Conservation (phyloP, 140 eudicot species). For the Ambrosia hybrid region DNA sequence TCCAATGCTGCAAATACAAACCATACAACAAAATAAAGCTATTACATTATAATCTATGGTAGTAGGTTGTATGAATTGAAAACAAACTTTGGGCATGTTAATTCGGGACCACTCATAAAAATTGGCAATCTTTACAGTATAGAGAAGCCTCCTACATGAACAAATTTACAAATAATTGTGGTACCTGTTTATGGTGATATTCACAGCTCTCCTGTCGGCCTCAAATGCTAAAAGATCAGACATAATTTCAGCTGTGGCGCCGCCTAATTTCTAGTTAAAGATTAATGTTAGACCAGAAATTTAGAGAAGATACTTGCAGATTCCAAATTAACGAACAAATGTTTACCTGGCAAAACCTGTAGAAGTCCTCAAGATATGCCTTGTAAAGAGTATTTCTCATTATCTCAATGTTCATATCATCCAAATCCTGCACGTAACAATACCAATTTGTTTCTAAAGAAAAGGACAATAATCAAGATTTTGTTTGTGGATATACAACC, state of each 20-base stretch:
- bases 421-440: slow-evolving; percentile 68
- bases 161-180: background rate
- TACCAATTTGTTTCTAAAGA: background rate
- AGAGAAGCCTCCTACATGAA: background rate
- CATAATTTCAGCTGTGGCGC: slow-evolving; percentile 99
- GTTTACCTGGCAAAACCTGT: slow-evolving; percentile 83
- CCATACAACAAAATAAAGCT: background rate
- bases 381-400: slow-evolving; percentile 98
- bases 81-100: background rate
- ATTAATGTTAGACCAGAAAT: slow-evolving; percentile 19
- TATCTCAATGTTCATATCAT: slow-evolving; percentile 98
- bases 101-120: background rate
- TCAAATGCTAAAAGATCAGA: slow-evolving; percentile 95
- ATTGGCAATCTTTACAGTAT: background rate
- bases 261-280: slow-evolving; percentile 79
- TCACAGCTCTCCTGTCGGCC: slow-evolving; percentile 98
- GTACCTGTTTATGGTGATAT: slow-evolving; percentile 93
- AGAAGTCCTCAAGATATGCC: slow-evolving; percentile 97
- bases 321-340: background rate
- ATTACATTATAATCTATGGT: background rate
- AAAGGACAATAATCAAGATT: slow-evolving; percentile 15
- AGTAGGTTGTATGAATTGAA: slow-evolving; percentile 1
- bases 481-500: background rate
- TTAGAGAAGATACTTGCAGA: background rate
- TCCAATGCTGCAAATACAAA: slow-evolving; percentile 69